Percentiles rank a stretch among this genome's conserved stretches.
Conservation (phyloP, 2,329 filamentous ascomycete species). For the Dactylellina leptospora region DNA sequence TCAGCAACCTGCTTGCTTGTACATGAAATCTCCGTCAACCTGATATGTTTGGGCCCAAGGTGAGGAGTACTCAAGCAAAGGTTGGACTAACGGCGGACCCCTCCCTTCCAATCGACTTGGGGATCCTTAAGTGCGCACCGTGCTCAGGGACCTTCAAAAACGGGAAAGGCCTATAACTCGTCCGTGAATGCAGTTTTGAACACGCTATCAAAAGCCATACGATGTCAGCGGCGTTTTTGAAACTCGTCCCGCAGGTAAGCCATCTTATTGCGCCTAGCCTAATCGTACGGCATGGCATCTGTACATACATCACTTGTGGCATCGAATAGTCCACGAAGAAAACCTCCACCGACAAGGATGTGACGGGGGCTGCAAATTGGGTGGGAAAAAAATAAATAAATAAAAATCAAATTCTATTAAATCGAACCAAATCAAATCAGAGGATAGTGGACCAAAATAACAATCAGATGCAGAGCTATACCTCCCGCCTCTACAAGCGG, state of each 20-base stretch:
- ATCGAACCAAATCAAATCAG: too few species aligned
- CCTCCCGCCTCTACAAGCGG: too few species aligned
- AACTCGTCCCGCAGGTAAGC: slow-evolving; percentile 20
- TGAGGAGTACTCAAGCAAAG: too few species aligned
- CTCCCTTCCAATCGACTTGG: not conserved
- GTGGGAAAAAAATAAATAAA: too few species aligned
- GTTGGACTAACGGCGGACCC: not conserved
- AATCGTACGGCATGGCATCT: too few species aligned
- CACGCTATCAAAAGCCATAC: not conserved
- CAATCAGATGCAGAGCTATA: too few species aligned
- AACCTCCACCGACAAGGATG: not conserved
- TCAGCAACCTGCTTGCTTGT: not conserved
- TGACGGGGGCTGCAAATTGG: not conserved
- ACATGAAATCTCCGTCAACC: not conserved
- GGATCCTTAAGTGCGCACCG: too few species aligned
- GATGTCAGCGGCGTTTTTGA: slow-evolving; percentile 48
- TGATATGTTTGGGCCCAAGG: not conserved
- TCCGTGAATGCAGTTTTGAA: not conserved
- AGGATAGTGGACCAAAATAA: too few species aligned
- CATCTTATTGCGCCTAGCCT: slow-evolving; percentile 6
- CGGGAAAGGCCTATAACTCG: not conserved
- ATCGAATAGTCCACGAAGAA: too few species aligned
- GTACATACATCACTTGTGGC: too few species aligned
- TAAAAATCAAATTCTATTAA: too few species aligned
- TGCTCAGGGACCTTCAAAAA: not conserved